phyloP scores from a whole-genome alignment of 768 basidiomycete genomes.

The Pleurotus platypus region DNA sequence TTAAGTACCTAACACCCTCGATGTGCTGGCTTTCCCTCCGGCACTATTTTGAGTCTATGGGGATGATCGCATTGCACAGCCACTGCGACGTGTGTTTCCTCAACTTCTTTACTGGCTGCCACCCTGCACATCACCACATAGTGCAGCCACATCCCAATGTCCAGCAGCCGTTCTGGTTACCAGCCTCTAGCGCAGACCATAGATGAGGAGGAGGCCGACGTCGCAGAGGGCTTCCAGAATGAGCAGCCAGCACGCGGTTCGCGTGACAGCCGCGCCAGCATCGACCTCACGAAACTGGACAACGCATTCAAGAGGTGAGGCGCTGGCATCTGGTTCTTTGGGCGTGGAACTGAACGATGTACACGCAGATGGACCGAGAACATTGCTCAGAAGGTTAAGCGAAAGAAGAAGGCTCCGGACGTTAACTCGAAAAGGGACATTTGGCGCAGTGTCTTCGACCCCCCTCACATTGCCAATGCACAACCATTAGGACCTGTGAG shows the following conservation, averaged over 20 bases:
- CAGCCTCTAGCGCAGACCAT: slow-evolving; percentile 39
- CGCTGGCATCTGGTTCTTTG: not conserved
- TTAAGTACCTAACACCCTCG: no score
- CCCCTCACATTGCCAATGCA: slow-evolving; percentile 36
- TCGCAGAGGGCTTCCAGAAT: slow-evolving; percentile 25
- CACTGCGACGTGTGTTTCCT: slow-evolving; percentile 6
- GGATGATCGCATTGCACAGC: slow-evolving; percentile 9
- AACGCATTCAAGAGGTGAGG: slow-evolving; percentile 76
- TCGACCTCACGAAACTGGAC: slow-evolving; percentile 79
- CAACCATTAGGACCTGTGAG: slow-evolving; percentile 34
- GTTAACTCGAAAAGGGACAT: slow-evolving; percentile 68
- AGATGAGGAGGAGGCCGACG: slow-evolving; percentile 40
- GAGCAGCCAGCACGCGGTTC: slow-evolving; percentile 24
- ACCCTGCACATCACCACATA: not conserved
- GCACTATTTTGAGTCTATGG: no score
- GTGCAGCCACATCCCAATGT: slow-evolving; percentile 18
- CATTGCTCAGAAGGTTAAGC: slow-evolving; percentile 81
- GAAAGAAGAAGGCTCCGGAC: slow-evolving; percentile 59
- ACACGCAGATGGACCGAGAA: slow-evolving; percentile 74
- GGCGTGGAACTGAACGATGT: not conserved
- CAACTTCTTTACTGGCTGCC: slow-evolving; percentile 1
- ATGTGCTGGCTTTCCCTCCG: no score
- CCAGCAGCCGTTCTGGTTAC: slow-evolving; percentile 38
- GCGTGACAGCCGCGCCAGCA: slow-evolving; percentile 53
- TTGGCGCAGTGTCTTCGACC: slow-evolving; percentile 79